Evolutionary conservation across 2,329 filamentous ascomycete genomes (phyloP).

Genomic region (Scedosporium dehoogii): DNA sequence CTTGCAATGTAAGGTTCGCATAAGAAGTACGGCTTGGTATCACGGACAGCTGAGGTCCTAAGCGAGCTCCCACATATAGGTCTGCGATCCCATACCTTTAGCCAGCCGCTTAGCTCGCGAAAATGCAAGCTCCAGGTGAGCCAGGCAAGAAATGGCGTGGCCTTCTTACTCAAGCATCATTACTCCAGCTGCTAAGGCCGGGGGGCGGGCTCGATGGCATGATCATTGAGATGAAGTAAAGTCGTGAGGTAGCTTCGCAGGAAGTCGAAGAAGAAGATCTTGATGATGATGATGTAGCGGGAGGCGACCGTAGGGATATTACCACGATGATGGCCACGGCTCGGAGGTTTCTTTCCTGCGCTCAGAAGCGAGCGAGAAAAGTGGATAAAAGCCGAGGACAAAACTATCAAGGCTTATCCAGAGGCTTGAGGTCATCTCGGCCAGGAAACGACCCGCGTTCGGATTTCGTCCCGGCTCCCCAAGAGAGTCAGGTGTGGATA

Average conservation of each 20-base stretch:
- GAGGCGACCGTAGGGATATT: neutral
- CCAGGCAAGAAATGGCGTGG: no score
- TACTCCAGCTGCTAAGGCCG: no score
- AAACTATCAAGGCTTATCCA: neutral
- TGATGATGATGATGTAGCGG: no score
- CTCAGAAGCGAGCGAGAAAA: neutral
- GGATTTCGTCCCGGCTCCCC: constrained; percentile 5
- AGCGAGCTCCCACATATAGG: neutral
- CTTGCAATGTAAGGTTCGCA: neutral
- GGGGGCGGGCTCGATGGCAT: no score
- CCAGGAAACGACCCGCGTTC: neutral
- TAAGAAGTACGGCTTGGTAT: neutral
- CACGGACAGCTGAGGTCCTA: neutral
- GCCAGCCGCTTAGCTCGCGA: neutral
- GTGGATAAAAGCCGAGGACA: neutral
- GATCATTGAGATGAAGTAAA: no score
- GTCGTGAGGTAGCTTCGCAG: no score
- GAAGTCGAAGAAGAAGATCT: no score
- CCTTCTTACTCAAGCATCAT: no score
- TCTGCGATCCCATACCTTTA: neutral
- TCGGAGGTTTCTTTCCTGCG: neutral
- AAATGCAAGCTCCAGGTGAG: neutral
- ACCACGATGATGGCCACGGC: neutral
- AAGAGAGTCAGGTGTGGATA: neutral
- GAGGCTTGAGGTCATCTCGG: neutral